Base-by-base conservation (phyloP, 441 rosid genomes). In the Populus hybrid region DNA sequence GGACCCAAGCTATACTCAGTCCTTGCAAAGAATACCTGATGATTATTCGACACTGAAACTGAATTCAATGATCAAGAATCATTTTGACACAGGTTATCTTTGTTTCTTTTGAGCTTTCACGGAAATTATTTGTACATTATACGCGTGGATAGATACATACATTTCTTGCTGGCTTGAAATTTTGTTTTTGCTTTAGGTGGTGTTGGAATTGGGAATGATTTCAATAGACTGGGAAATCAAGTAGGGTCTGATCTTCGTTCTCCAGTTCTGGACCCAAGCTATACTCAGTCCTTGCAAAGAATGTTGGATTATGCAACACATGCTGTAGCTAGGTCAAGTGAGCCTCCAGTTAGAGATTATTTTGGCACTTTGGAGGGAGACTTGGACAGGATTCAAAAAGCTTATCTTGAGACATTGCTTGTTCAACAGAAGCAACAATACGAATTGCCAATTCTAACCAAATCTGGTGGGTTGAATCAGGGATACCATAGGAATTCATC, bases 401-500 rank as follows among this genome's bases (percentile, higher is more conserved):
- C 89, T 75, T 91, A 88, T 78, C 85, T 91, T 11, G 91, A 92
- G 72, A 81, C 89, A 81, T 82, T 93, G 88, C 87, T 91, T 80
- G 91, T 91, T 78, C 95, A 90, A 78, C 89, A 87, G 79, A 92
- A 88, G 77, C 97, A 92, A 80, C 97, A 87, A 73, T 82, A 81
- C 76, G 92, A 89, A 32, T 69, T 83, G 64, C 82, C 85, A 59
- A 54, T 76, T 71, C 75, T 89, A 75, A 88, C 85, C 75, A 88
- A 90, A 77, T 79, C 87, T 85, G 85, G 87, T 75, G 86, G 83
- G 82, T 73, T 83, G 74, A 87, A 84, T 82, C 88, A 86, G 50
- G 87, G 85, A 65, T 84, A 86, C 69, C 84, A 80, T 82, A 89
- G 87, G 80, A 88, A 77, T 83, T 85, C 88, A 38, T 85, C 89